These are phyloP conservation scores for Pelargonium citronellum DNA, from an alignment of 441 rosid species.

Conservation along the genomic window DNA sequence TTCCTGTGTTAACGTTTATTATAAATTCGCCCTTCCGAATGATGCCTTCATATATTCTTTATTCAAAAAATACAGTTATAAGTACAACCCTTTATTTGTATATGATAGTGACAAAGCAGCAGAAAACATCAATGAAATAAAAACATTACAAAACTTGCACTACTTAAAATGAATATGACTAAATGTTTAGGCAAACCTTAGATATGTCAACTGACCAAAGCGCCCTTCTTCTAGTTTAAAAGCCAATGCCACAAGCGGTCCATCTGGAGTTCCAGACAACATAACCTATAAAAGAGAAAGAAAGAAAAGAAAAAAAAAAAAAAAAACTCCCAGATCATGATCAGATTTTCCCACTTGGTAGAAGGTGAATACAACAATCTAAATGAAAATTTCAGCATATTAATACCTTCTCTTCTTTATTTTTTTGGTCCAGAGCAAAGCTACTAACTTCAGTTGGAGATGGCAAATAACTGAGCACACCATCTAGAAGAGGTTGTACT, in stretches of 20 bases:
- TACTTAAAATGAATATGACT: conserved; percentile 9
- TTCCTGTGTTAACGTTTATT: conserved; percentile 82
- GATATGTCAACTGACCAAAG: conserved; percentile 86
- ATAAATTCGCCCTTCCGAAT: conserved; percentile 91
- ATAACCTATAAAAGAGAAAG: conserved; percentile 43
- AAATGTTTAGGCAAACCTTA: conserved; percentile 42
- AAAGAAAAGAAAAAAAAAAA: not conserved
- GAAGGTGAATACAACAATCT: conserved; percentile 3
- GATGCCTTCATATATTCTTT: conserved; percentile 89
- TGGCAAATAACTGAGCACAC: conserved; percentile 78
- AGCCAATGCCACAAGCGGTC: conserved; percentile 97
- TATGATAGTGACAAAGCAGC: not conserved
- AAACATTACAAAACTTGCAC: conserved; percentile 1
- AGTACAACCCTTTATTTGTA: conserved; percentile 21
- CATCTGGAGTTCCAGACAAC: conserved; percentile 83
- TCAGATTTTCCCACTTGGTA: conserved; percentile 9
- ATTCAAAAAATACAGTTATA: conserved; percentile 25
- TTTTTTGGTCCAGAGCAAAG: conserved; percentile 87
- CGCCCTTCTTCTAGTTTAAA: conserved; percentile 98
- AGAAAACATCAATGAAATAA: conserved; percentile 8
- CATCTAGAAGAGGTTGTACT: conserved; percentile 88
- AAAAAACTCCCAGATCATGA: not conserved
- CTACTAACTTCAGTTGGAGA: conserved; percentile 84
- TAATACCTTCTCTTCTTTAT: conserved; percentile 77
- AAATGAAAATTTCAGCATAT: not conserved